Base-by-base conservation (phyloP, 352 stramenopile species). In the Phytophthora lateralis region DNA sequence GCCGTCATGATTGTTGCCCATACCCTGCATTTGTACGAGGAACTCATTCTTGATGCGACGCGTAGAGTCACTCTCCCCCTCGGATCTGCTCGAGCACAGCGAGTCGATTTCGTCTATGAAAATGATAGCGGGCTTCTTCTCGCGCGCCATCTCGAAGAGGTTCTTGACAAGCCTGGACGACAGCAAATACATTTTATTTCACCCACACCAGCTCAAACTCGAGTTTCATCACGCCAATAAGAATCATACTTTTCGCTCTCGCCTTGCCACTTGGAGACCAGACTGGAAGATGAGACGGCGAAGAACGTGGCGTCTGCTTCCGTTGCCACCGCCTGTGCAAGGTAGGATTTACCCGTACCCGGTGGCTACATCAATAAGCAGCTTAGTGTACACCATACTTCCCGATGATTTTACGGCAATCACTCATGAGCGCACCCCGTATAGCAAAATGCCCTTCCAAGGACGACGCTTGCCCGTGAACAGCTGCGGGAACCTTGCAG, bases 261-360 rank as follows among this genome's bases (percentile, higher is more conserved):
- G 29, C 98, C 98, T 68, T 98, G 82, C 90, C 96, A 99, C 80
- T 99, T 99, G 46, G 89, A 97, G 45, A 99, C 96, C 12, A 99
- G 82, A 69, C 98, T 98, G 5, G 96, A 96, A n/a, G 96, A 99
- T 21, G 93, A 98, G 1, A 99, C 96, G 8, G 95, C 90, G 69
- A 99, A 99, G 67, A 99, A 99, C 0, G 93, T 98, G 30, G 93
- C 96, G 61, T 99, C 96, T 9, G 96, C 95, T 77, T 99, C 97
- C 0, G 97, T 99, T n/a, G 98, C 98, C 1, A 99, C 97, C 2
- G 97, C 98, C 56, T 99, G 98, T 3, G 96, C 96, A 27, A 99
- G 75, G 60, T 98, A 98, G 37, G 94, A 98, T 76, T 99, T 99
- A 72, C 96, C 95, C 4, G 89, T 97, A 56, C 89, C 89, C 20